Base-by-base conservation (phyloP, 2,329 filamentous ascomycete species). In the Calonectria henricotiae region DNA sequence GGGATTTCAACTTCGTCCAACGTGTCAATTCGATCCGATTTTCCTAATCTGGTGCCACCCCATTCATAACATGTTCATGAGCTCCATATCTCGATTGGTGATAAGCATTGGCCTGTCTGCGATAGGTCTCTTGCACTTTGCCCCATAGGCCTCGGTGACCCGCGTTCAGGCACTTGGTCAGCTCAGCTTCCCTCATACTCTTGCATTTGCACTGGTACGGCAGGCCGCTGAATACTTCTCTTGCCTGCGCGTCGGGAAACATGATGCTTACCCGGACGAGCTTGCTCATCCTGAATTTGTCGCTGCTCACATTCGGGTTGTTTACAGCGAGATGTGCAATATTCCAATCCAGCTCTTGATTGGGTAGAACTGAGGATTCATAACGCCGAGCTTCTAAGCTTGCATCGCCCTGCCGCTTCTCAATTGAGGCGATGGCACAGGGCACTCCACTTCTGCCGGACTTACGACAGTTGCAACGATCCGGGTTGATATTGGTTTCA, bases 381-480 rank as follows among this genome's bases (percentile, higher is more conserved):
- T 79, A 80, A 3, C 80, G 73, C 13, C 76, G 73, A 3, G 78
- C 79, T 11, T 70, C 65, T n/a, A 81, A 61, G 13, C 72, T 69
- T 9, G 67, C 20, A 1, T 75, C 68, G 1, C 80, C 80, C n/a
- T 76, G 75, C 4, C 68, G 70, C 67, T 75, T 74, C 66, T 82
- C 79, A 6, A 82, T 76, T 9, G 76, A 69, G 0, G 74, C 75
- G 15, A 79, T 71, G 6, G 70, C 67, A 9, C 77, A 79, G 5
- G 65, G 62, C 39, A 74, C 71, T 0, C 78, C 79, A n/a, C 78
- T 76, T 30, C 58, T 69, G 13, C 74, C 76, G 0, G 78, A 75
- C 30, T 74, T 73, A 11, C 78, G 76, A 62, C 83, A 84, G 27
- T 80, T 78, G 69, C 81, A 83, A 5, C 78, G 76, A 27, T 81